A percentile compares a stretch with the other conserved stretches of the same genome.
Evolutionary conservation across 176 grass and related monocot genomes (phyloP).

Genomic region (Cenchrus americanus): DNA sequence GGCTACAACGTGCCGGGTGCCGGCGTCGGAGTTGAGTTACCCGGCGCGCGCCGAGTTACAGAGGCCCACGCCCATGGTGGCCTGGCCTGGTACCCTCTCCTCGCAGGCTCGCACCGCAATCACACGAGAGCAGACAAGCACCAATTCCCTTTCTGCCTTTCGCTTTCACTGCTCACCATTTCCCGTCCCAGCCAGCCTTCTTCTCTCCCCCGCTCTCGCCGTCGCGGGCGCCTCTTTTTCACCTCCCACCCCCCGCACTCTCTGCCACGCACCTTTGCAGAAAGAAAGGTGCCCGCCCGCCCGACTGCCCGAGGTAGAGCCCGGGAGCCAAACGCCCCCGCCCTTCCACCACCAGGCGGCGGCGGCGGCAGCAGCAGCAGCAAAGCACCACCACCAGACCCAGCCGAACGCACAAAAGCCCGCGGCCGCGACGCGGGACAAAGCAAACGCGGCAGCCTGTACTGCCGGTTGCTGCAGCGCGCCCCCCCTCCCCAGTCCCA

Average conservation of each 20-base stretch:
- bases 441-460: constrained; percentile 26
- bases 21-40: not conserved
- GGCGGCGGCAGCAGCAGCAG: not conserved
- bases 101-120: constrained; percentile 25
- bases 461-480: not conserved
- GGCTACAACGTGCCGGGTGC: too few relatives aligned
- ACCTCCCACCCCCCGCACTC: not conserved
- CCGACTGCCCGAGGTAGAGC: not conserved
- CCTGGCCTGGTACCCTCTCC: not conserved
- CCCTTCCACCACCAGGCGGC: not conserved
- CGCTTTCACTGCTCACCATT: constrained; percentile 79
- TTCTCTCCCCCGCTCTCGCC: not conserved
- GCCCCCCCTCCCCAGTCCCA: not conserved
- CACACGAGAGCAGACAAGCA: constrained; percentile 45
- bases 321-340: not conserved
- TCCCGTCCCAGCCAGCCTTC: constrained; percentile 38
- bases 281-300: constrained; percentile 54
- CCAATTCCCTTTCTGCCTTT: constrained; percentile 67
- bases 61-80: not conserved
- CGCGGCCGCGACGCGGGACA: constrained; percentile 30
- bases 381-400: constrained; percentile 43
- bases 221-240: constrained; percentile 29
- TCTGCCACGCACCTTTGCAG: constrained; percentile 56
- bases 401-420: constrained; percentile 36
- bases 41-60: not conserved